Base-by-base conservation (phyloP, 208 protist species). In the Trypanosoma mega region DNA sequence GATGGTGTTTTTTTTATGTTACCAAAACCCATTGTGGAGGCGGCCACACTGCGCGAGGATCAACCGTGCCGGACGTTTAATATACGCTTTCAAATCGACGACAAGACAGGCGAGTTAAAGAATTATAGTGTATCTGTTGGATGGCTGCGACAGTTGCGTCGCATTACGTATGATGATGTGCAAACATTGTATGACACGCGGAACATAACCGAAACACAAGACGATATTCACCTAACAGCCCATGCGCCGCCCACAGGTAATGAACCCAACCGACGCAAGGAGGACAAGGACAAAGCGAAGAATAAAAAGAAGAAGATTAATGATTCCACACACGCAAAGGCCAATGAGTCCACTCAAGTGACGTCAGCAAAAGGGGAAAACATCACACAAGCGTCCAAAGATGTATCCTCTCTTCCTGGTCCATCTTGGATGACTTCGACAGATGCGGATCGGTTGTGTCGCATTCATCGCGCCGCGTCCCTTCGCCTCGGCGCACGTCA, bases 1-100 rank as follows among this genome's bases (percentile, higher is more conserved):
- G 85, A 96, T 53, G 77, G 81, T 2, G 90, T 96, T 37, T 96
- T 73, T 52, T 96, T 92, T 56, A 96, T 96, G 90, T 68, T 96
- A 20, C 90, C 90, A 8, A 88, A 88, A 51, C 74, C 78, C 1
- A 87, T 96, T 52, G 79, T 96, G 2, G 82, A 90, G 68, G 83
- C 82, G 47, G 85, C 90, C 18, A 96, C 90, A 27, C 68, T 96
- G 54, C 83, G 85, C 14, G 84, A 91, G 54, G 84, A 93, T 60
- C 70, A 75, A 9, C 80, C 80, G 0, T 96, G 90, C 58, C 80
- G 90, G 27, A 96, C 90, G 18, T 96, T 96, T 66, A 84, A 87
- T 60, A 81, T 96, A 39, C 69, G 74, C 29, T 96, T 96, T 51
- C 70, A 82, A 37, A 76, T 96, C 31, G 80, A 94, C 51, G 72